These are phyloP conservation scores for Lactarius hatsudake DNA, from an alignment of 768 basidiomycete genomes.

Conservation along the genomic window DNA sequence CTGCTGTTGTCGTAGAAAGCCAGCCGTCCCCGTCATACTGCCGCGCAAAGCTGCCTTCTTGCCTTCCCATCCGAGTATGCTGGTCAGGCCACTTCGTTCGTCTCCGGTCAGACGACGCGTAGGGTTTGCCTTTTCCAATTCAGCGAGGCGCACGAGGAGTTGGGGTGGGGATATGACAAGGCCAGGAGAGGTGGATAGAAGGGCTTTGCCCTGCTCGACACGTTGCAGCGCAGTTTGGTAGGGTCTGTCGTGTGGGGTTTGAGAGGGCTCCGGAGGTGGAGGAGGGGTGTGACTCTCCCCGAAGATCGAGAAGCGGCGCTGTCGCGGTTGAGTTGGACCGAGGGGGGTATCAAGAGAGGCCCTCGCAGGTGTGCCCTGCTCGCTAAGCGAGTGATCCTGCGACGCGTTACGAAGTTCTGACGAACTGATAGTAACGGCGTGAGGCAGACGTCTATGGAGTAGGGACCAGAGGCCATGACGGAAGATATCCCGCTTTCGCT, in stretches of 20 bases:
- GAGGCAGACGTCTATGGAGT: conserved; percentile 38
- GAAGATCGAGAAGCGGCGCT: conserved; percentile 26
- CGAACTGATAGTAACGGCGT: conserved; percentile 31
- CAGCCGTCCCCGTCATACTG: conserved; percentile 48
- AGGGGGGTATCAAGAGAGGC: conserved; percentile 34
- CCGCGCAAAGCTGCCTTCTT: conserved; percentile 36
- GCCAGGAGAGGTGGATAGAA: conserved; percentile 55
- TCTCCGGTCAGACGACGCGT: conserved; percentile 48
- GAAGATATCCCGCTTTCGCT: conserved; percentile 27
- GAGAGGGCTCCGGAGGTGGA: neutral
- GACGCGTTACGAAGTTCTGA: conserved; percentile 37
- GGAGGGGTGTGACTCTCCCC: conserved; percentile 17
- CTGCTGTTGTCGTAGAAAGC: conserved; percentile 59
- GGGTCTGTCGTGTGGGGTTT: conserved; percentile 29
- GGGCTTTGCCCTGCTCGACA: conserved; percentile 39
- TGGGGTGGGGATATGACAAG: conserved; percentile 47
- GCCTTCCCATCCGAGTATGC: conserved; percentile 60
- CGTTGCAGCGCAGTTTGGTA: conserved; percentile 42
- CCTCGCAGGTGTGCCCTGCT: conserved; percentile 21
- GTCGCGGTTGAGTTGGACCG: conserved; percentile 19
- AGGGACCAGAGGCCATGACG: conserved; percentile 37
- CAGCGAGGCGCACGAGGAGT: conserved; percentile 49
- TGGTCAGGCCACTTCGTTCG: conserved; percentile 51
- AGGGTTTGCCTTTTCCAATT: conserved; percentile 45
- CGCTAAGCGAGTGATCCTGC: conserved; percentile 38